These are phyloP conservation scores for Leptographium flavum DNA, from an alignment of 2,329 filamentous ascomycete species.

Conservation along the genomic window DNA sequence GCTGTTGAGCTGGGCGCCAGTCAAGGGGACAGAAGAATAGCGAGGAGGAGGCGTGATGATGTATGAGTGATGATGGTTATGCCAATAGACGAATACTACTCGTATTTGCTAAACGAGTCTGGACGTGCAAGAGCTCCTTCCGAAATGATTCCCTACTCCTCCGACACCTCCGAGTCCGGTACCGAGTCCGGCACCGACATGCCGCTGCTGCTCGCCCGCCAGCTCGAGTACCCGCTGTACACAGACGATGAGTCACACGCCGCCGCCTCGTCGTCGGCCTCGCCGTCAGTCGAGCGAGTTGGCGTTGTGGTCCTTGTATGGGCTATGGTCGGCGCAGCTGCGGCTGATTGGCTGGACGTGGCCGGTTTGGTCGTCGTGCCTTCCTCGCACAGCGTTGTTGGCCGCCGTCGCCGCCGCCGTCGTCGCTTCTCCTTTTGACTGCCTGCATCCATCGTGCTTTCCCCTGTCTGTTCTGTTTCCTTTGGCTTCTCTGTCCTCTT, in stretches of 20 bases:
- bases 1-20: conserved; percentile 73
- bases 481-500: background rate
- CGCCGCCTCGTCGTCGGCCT: conserved; percentile 1
- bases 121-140: background rate
- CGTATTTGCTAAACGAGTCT: too few relatives aligned
- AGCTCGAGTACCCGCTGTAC: conserved; percentile 3
- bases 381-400: too few relatives aligned
- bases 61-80: too few relatives aligned
- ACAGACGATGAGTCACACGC: conserved; percentile 5
- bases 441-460: background rate
- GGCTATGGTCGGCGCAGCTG: background rate
- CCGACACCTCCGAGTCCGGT: background rate
- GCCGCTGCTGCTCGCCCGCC: conserved; percentile 1
- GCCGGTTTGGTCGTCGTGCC: background rate
- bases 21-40: background rate
- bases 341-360: background rate
- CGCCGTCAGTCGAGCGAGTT: background rate
- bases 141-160: background rate
- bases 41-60: too few relatives aligned
- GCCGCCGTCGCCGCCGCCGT: background rate
- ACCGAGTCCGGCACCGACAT: background rate
- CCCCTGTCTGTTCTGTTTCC: background rate
- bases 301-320: background rate
- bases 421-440: background rate
- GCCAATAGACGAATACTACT: too few relatives aligned